These are phyloP conservation scores for Lipomyces orientalis DNA, from an alignment of 805 yeast genomes.

Conservation along the genomic window DNA sequence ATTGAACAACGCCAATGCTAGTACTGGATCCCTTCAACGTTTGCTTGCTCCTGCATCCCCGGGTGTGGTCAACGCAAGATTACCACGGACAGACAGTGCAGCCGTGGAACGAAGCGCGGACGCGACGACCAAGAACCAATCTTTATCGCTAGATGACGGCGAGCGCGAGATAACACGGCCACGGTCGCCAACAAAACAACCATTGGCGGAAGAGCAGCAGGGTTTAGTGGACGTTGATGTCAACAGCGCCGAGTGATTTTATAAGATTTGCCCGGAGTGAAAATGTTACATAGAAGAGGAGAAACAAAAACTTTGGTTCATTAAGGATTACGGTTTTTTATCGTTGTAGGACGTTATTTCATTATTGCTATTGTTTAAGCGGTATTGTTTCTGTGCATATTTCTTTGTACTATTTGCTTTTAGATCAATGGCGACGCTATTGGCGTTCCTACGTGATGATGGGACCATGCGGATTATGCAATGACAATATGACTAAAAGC, in stretches of 20 bases:
- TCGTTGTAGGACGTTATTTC: not conserved
- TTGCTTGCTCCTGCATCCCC: constrained; percentile 22
- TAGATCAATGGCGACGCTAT: not conserved
- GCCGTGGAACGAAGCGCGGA: not conserved
- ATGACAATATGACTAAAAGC: not conserved
- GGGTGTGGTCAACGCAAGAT: constrained; percentile 24
- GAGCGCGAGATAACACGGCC: not conserved
- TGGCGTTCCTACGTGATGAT: not conserved
- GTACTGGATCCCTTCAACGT: constrained; percentile 16
- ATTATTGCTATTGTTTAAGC: not conserved
- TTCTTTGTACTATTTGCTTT: not conserved
- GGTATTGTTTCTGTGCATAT: constrained; percentile 4
- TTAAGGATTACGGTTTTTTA: not conserved
- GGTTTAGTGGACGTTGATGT: constrained; percentile 4
- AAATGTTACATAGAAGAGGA: not conserved
- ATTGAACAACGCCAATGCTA: constrained; percentile 8
- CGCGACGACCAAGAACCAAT: not conserved
- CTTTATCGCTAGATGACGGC: not conserved
- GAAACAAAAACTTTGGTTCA: not conserved
- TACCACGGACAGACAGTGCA: constrained; percentile 18
- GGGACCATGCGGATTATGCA: not conserved
- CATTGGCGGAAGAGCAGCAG: not conserved
- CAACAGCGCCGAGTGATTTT: not conserved
- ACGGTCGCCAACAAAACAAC: not conserved
- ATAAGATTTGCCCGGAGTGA: not conserved